Evolutionary conservation across 768 basidiomycete genomes (phyloP).

Genomic region (Phaffia tasmanica): DNA sequence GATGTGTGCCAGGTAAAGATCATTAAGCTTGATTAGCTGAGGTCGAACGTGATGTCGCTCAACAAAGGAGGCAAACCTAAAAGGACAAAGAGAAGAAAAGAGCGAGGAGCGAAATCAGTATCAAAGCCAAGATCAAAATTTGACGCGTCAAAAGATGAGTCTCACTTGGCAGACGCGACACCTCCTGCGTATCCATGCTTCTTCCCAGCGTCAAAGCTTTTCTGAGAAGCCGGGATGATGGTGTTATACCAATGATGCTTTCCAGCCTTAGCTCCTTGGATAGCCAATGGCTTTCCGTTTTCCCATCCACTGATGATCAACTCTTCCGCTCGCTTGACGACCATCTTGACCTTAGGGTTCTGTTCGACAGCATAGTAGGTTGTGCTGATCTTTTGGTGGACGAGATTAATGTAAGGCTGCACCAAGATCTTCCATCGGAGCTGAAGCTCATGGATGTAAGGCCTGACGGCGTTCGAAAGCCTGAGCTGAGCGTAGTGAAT

Average conservation of each 20-base stretch:
- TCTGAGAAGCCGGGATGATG: not conserved
- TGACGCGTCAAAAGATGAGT: not conserved
- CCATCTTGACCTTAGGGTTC: slow-evolving; percentile 4
- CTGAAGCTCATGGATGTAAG: slow-evolving; percentile 23
- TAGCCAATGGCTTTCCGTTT: slow-evolving; percentile 1
- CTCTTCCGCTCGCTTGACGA: not conserved
- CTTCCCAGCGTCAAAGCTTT: not conserved
- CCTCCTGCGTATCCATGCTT: slow-evolving; percentile 4
- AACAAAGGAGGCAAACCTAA: not conserved
- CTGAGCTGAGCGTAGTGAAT: slow-evolving; percentile 17
- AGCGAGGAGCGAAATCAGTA: not conserved
- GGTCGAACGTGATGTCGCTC: not conserved
- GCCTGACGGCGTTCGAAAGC: not conserved
- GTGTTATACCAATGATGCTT: too few species aligned
- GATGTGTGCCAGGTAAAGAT: slow-evolving; percentile 5
- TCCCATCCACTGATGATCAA: slow-evolving; percentile 1
- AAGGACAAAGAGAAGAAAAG: not conserved
- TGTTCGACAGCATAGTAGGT: not conserved
- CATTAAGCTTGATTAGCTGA: not conserved
- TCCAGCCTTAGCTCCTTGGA: not conserved
- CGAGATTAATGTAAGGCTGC: slow-evolving; percentile 31
- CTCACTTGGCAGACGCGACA: not conserved
- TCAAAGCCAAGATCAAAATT: not conserved
- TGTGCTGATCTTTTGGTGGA: not conserved
- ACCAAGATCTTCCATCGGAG: slow-evolving; percentile 30